Evolutionary conservation across 1,284 basidiomycete species (phyloP).

Genomic region (Rhodotorula sp.): DNA sequence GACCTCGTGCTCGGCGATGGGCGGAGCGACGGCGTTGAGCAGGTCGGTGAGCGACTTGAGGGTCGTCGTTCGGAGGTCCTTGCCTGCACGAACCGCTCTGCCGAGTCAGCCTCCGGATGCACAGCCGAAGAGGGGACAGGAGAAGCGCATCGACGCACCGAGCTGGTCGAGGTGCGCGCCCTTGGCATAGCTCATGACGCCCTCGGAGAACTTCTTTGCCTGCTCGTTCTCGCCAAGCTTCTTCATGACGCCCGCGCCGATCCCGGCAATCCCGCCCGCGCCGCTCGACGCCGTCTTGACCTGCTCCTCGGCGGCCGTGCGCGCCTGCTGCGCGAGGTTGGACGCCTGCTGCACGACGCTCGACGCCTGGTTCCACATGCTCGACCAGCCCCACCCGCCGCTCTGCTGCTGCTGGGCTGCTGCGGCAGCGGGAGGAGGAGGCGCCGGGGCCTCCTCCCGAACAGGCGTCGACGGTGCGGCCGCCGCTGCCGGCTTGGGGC

Average conservation of each 20-base stretch:
- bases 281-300: constrained; percentile 39
- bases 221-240: constrained; percentile 58
- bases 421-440: background rate
- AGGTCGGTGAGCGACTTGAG: constrained; percentile 84
- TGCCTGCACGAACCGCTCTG: constrained; percentile 58
- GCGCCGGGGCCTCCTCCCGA: background rate
- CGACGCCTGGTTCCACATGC: constrained; percentile 81
- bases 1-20: constrained; percentile 96
- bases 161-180: constrained; percentile 80
- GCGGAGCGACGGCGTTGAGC: constrained; percentile 93
- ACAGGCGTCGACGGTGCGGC: background rate
- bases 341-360: constrained; percentile 85
- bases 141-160: constrained; percentile 53
- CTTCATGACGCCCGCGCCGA: constrained; percentile 59
- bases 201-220: constrained; percentile 71
- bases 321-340: constrained; percentile 79
- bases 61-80: constrained; percentile 81
- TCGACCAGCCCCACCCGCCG: constrained; percentile 60
- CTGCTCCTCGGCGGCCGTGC: constrained; percentile 79
- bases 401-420: background rate
- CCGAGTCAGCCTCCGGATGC: constrained; percentile 1
- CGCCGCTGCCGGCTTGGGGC: background rate
- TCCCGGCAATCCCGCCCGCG: constrained; percentile 8
- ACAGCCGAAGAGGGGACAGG: background rate
- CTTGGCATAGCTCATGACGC: constrained; percentile 61